Evolutionary conservation across 768 basidiomycete genomes (phyloP).

Genomic region (Mycena rebaudengoi): DNA sequence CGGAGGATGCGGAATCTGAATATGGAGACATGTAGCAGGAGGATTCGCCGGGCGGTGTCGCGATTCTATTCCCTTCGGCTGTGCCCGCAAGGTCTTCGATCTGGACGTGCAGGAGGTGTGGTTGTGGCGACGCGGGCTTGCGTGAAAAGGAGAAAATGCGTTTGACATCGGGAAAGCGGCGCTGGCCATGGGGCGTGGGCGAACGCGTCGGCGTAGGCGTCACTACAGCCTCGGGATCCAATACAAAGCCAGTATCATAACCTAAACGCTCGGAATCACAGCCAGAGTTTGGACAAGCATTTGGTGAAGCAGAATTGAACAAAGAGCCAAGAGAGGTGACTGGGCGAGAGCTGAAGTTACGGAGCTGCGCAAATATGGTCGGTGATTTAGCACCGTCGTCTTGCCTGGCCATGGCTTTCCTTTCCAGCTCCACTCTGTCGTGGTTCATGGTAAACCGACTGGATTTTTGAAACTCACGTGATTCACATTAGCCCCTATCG

Average conservation of each 20-base stretch:
- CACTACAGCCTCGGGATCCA: conserved; percentile 13
- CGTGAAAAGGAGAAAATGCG: conserved; percentile 29
- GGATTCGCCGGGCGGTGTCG: conserved; percentile 14
- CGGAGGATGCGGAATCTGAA: conserved; percentile 3
- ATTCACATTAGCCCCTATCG: no score
- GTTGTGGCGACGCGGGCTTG: conserved; percentile 12
- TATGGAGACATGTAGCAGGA: conserved; percentile 13
- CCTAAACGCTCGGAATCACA: background rate
- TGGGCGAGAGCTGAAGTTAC: conserved; percentile 4
- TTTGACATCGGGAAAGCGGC: conserved; percentile 31
- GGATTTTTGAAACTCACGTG: no score
- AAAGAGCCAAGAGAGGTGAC: conserved; percentile 4
- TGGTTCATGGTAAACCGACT: background rate
- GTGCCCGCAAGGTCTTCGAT: conserved; percentile 7
- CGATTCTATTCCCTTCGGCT: background rate
- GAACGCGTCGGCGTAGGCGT: conserved; percentile 33
- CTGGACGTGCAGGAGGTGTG: conserved; percentile 1
- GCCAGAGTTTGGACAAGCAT: background rate
- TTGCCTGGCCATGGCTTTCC: background rate
- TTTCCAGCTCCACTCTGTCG: background rate
- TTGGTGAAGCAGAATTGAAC: conserved; percentile 5
- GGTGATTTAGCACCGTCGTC: background rate
- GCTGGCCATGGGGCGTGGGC: conserved; percentile 26
- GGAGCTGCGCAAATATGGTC: conserved; percentile 16
- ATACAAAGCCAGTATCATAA: background rate